Percentiles rank a stretch among this genome's conserved stretches.
Conservation (phyloP, 139 green algal species). For the Auxenochlorella pyrenoidosa region DNA sequence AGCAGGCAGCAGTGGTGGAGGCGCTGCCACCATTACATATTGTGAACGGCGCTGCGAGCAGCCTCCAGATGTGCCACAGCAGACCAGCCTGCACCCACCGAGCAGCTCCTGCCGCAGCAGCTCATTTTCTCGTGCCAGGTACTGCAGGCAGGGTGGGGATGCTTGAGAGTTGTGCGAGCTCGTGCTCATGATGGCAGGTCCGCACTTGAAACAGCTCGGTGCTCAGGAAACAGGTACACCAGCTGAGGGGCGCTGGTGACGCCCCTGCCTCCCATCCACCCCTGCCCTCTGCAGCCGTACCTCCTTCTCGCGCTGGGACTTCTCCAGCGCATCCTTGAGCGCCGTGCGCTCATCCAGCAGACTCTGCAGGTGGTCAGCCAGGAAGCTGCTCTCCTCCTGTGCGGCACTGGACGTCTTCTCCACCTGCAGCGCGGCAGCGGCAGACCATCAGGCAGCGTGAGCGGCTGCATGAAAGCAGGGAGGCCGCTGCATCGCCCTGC, state of each 20-base stretch:
- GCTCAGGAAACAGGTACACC: too few relatives aligned
- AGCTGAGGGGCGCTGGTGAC: too few relatives aligned
- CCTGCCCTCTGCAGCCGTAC: too few relatives aligned
- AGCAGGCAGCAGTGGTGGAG: background rate
- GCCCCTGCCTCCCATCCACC: too few relatives aligned
- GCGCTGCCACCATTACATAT: too few relatives aligned
- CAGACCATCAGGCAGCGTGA: too few relatives aligned
- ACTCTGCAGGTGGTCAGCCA: constrained; percentile 22
- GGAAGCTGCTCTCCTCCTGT: constrained; percentile 29
- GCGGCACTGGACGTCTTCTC: constrained; percentile 9
- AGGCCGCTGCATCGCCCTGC: background rate
- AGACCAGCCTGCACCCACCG: constrained; percentile 5
- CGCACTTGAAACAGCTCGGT: too few relatives aligned
- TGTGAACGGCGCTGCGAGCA: too few relatives aligned
- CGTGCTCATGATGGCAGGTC: too few relatives aligned
- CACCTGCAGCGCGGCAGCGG: background rate
- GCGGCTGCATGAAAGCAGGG: too few relatives aligned
- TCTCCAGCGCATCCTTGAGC: constrained; percentile 19
- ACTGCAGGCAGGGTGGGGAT: background rate
- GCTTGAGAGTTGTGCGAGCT: too few relatives aligned
- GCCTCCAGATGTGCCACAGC: background rate
- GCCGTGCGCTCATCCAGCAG: constrained; percentile 4
- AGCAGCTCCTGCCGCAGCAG: constrained; percentile 36
- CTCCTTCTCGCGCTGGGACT: constrained; percentile 4
- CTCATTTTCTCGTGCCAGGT: constrained; percentile 5